Percentiles rank a stretch among this genome's conserved stretches.
phyloP scores from a whole-genome alignment of 805 yeast species.

The Saccharomycopsis microspora region DNA sequence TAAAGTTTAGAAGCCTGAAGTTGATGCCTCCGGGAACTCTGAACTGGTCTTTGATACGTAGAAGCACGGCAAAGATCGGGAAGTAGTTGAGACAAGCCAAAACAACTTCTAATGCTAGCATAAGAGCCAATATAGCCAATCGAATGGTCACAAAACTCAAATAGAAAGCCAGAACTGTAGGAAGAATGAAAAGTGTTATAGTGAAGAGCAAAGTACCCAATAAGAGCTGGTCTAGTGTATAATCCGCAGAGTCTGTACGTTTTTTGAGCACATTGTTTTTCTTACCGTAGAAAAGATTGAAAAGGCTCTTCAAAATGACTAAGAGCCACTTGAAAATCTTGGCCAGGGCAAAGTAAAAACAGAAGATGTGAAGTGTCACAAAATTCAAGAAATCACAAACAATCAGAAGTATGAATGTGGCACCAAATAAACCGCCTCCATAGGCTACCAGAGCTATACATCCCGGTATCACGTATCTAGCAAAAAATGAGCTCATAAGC shows the following conservation, averaged over 20 bases:
- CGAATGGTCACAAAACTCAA: conserved; percentile 55
- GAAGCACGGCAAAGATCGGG: conserved; percentile 74
- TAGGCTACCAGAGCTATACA: conserved; percentile 1
- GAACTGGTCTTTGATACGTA: conserved; percentile 70
- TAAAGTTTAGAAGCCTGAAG: conserved; percentile 18
- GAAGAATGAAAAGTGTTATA: conserved; percentile 63
- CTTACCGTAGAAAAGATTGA: conserved; percentile 80
- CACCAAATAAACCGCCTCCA: conserved; percentile 40
- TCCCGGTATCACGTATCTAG: conserved; percentile 12
- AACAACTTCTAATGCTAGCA: conserved; percentile 44
- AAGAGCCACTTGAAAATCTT: conserved; percentile 71
- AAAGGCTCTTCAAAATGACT: conserved; percentile 55
- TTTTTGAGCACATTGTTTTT: conserved; percentile 75
- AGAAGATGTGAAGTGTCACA: conserved; percentile 57
- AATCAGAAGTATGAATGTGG: conserved; percentile 58
- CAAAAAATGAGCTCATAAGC: conserved; percentile 7
- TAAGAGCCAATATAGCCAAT: conserved; percentile 34
- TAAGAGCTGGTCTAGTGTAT: conserved; percentile 76
- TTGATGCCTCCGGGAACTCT: conserved; percentile 53
- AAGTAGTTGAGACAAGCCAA: conserved; percentile 67
- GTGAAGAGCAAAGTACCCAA: conserved; percentile 86
- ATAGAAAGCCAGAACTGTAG: conserved; percentile 83
- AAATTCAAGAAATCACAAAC: conserved; percentile 53
- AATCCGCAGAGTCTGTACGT: conserved; percentile 77
- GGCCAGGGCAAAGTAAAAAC: conserved; percentile 72